Base-by-base conservation (phyloP, 176 grass and related monocot genomes). In the Avena sativa region DNA sequence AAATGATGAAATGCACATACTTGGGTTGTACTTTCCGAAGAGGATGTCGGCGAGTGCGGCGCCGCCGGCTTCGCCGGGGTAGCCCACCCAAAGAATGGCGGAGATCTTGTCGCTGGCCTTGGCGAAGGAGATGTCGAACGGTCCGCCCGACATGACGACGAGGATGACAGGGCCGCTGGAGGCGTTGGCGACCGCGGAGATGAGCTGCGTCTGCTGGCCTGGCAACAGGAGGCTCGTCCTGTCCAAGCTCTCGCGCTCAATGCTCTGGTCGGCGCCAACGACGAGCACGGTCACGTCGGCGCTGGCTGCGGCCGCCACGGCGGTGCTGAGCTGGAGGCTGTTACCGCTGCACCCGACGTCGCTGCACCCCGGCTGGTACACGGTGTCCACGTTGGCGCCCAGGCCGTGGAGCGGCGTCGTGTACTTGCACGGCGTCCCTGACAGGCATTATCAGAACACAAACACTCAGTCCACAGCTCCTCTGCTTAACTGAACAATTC, bases 111-210 rank as follows among this genome's bases (percentile, higher is more conserved):
- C 78, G 38, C 85, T 94, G 20, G 72, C 58, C 71, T 96, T 91
- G 21, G 90, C 88, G 48, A 89, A 90, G 0, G 90, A 91, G 49
- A 98, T 91, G 77, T 98, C 92, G 48, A 98, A 93, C 9, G 92
- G 92, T 0, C 97, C 94, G 0, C 97, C 97, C 1, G 97, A 99
- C 97, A 99, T 99, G 87, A 99, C 48, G 71, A 99, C 94, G 71
- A 99, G 97, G 84, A 99, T 93, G 79, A 95, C 92, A 0, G 92
- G 92, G 2, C 97, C 97, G 0, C 59, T 84, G 28, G 97, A 85
- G 8, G 84, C 94, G 76, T 92, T 92, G 46, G 92, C 91, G 14
- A 99, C 90, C 2, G 84, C 94, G 16, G 89, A 89, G 50, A 99
- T 87, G 55, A 99, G 89, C 20, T 73, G 57, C 20, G 87, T 67